phyloP scores from a whole-genome alignment of 768 basidiomycete species.

The Amyloporia xantha region DNA sequence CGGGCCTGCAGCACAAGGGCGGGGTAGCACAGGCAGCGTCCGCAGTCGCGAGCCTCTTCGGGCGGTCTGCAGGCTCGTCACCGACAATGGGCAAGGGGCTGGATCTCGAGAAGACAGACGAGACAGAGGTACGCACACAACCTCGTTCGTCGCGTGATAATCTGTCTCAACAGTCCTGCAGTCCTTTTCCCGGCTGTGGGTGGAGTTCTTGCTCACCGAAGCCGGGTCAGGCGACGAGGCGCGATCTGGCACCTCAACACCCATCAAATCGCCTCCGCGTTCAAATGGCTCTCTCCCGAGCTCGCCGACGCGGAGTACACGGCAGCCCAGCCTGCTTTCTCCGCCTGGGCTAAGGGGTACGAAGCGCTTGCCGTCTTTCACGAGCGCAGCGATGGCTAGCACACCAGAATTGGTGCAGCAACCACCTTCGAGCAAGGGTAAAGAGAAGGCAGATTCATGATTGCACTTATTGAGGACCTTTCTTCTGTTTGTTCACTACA shows the following conservation, averaged over 20 bases:
- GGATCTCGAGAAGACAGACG: conserved; percentile 74
- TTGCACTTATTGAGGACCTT: neutral
- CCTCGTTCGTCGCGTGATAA: neutral
- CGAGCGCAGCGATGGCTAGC: conserved; percentile 31
- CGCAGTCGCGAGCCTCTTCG: conserved; percentile 21
- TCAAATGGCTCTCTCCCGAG: conserved; percentile 33
- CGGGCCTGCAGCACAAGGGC: conserved; percentile 65
- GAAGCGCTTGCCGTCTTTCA: conserved; percentile 34
- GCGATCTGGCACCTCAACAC: conserved; percentile 11
- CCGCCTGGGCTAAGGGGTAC: conserved; percentile 25
- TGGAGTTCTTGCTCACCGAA: conserved; percentile 96
- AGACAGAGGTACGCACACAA: conserved; percentile 59
- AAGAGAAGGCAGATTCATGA: conserved; percentile 31
- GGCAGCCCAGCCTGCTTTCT: conserved; percentile 16
- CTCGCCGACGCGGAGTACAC: conserved; percentile 18
- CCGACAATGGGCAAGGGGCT: conserved; percentile 31
- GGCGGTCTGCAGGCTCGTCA: conserved; percentile 22
- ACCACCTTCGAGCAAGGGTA: conserved; percentile 40
- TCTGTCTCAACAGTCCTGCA: conserved; percentile 24
- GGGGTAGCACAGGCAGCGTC: conserved; percentile 10
- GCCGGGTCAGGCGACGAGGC: conserved; percentile 45
- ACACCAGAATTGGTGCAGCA: conserved; percentile 33
- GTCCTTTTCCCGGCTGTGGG: conserved; percentile 97
- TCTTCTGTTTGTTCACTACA: neutral
- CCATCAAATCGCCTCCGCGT: conserved; percentile 21